phyloP scores from a whole-genome alignment of 2,329 filamentous ascomycete genomes.

The Fusarium illudens region DNA sequence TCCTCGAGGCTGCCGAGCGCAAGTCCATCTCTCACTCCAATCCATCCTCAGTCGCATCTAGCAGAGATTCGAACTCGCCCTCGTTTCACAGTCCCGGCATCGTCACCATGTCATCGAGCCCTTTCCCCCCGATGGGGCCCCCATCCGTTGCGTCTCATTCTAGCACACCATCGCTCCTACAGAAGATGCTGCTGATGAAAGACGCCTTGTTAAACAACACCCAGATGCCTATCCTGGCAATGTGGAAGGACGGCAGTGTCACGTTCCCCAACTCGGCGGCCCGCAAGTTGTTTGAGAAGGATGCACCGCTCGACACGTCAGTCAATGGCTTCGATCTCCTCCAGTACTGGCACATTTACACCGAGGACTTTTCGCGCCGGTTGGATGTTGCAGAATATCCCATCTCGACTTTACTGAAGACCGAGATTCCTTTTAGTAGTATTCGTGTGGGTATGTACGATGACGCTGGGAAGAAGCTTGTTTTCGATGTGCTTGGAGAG shows the following conservation, averaged over 20 bases:
- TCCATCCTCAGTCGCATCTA: conserved; percentile 57
- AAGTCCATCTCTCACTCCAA: conserved; percentile 55
- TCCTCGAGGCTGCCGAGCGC: conserved; percentile 57
- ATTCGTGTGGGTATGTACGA: conserved; percentile 71
- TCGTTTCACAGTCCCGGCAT: conserved; percentile 61
- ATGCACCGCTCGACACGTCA: conserved; percentile 51
- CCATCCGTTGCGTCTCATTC: conserved; percentile 64
- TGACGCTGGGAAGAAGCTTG: conserved; percentile 57
- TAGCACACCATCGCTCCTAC: conserved; percentile 70
- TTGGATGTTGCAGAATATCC: conserved; percentile 70
- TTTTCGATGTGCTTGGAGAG: conserved; percentile 74
- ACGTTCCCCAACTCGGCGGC: conserved; percentile 77
- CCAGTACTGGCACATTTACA: conserved; percentile 67
- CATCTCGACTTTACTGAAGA: conserved; percentile 69
- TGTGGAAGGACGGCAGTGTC: conserved; percentile 83
- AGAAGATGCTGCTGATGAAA: conserved; percentile 79
- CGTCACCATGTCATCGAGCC: conserved; percentile 62
- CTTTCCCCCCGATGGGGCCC: conserved; percentile 73
- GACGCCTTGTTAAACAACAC: conserved; percentile 80
- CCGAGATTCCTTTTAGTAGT: conserved; percentile 66
- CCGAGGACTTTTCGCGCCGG: conserved; percentile 69
- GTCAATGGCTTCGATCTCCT: conserved; percentile 65
- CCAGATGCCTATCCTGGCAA: conserved; percentile 76
- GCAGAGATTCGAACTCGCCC: conserved; percentile 57
- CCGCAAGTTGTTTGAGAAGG: conserved; percentile 58